A percentile compares a stretch with the other conserved stretches of the same genome.
Evolutionary conservation across 257 asterid species (phyloP).

Genomic region (Solanum piurae): DNA sequence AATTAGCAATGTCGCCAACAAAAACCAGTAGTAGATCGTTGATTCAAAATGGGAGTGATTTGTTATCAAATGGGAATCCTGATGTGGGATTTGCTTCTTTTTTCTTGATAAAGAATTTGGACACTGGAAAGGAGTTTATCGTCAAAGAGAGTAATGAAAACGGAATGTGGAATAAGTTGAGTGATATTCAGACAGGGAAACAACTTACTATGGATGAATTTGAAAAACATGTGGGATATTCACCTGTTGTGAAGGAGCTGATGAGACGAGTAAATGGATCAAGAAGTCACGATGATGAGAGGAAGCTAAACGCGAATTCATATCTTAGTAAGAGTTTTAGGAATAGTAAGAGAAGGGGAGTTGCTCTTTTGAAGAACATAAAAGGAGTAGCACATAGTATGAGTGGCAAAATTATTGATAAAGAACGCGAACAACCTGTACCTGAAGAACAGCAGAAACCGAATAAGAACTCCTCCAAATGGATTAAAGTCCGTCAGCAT

Average conservation of each 20-base stretch:
- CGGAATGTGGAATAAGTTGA: constrained; percentile 82
- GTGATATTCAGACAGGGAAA: constrained; percentile 82
- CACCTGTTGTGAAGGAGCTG: constrained; percentile 77
- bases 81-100: constrained; percentile 29
- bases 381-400: constrained; percentile 46
- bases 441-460: constrained; percentile 10
- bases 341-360: constrained; percentile 72
- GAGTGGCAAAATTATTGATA: constrained; percentile 36
- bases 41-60: constrained; percentile 9
- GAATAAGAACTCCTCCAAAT: constrained; percentile 34
- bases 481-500: constrained; percentile 74
- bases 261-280: constrained; percentile 48
- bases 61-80: constrained; percentile 9
- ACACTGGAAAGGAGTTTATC: constrained; percentile 74
- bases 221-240: constrained; percentile 70
- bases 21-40: constrained; percentile 9
- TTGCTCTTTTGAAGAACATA: constrained; percentile 61
- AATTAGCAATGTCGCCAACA: constrained; percentile 19
- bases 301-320: constrained; percentile 34
- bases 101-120: constrained; percentile 83
- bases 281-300: constrained; percentile 13
- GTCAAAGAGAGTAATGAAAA: constrained; percentile 69
- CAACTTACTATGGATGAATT: constrained; percentile 85
- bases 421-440: constrained; percentile 33
- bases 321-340: constrained; percentile 57